These are phyloP conservation scores for Rhizopus stolonifer DNA, from an alignment of 371 early-diverging fungal species.

Conservation along the genomic window DNA sequence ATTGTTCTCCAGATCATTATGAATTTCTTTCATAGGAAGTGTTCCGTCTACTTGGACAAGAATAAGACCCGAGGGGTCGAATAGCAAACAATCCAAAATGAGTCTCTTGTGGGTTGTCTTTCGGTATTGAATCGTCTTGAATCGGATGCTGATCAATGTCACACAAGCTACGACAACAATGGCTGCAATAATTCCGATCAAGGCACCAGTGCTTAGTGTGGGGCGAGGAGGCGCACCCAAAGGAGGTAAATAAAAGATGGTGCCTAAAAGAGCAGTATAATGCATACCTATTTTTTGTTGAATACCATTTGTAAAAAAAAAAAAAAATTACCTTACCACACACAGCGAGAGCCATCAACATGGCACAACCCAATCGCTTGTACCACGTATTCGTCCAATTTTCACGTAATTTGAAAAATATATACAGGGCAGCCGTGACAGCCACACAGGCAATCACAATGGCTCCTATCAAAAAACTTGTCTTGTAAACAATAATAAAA, in stretches of 20 bases:
- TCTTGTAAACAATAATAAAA: slow-evolving; percentile 28
- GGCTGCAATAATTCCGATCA: slow-evolving; percentile 42
- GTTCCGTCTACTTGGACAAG: slow-evolving; percentile 46
- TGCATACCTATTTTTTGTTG: slow-evolving; percentile 51
- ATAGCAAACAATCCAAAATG: slow-evolving; percentile 34
- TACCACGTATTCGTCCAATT: slow-evolving; percentile 50
- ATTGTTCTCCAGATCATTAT: slow-evolving; percentile 17
- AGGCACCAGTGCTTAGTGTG: slow-evolving; percentile 26
- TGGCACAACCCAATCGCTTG: slow-evolving; percentile 44
- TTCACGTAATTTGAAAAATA: slow-evolving; percentile 51
- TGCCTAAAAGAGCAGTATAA: slow-evolving; percentile 45
- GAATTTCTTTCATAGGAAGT: slow-evolving; percentile 34
- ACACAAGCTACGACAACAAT: slow-evolving; percentile 36
- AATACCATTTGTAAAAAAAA: background rate
- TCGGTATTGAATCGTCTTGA: slow-evolving; percentile 23
- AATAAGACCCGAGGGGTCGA: slow-evolving; percentile 34
- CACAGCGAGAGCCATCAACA: slow-evolving; percentile 46
- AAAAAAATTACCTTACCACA: slow-evolving; percentile 30
- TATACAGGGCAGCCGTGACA: slow-evolving; percentile 38
- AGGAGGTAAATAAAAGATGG: slow-evolving; percentile 27
- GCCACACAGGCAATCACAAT: slow-evolving; percentile 40
- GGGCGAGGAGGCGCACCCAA: slow-evolving; percentile 25
- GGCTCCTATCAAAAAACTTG: slow-evolving; percentile 34
- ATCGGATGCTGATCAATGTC: slow-evolving; percentile 27
- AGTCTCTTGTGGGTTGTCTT: slow-evolving; percentile 25